Percentiles rank a stretch among this genome's conserved stretches.
Conservation (phyloP, 2,329 filamentous ascomycete genomes). For the Cucurbitaria berberidis region DNA sequence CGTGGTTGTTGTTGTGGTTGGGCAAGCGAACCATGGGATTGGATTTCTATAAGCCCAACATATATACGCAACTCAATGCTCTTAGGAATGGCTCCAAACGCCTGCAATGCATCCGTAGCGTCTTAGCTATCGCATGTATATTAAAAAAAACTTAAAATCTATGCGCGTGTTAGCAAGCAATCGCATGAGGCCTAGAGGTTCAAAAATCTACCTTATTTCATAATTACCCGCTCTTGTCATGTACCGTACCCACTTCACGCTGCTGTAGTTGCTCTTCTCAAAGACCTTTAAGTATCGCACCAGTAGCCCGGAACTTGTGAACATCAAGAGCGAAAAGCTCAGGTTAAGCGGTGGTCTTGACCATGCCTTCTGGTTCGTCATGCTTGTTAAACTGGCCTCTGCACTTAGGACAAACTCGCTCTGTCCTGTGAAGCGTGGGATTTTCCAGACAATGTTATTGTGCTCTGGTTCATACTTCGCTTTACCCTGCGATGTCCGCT, state of each 20-base stretch:
- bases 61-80: not conserved
- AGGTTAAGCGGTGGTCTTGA: conserved; percentile 89
- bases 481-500: conserved; percentile 93
- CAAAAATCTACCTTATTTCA: conserved; percentile 75
- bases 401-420: conserved; percentile 94
- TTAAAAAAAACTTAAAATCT: conserved; percentile 16
- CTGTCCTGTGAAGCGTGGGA: conserved; percentile 96
- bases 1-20: too few relatives aligned
- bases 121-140: conserved; percentile 1
- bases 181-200: not conserved
- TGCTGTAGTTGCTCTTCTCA: conserved; percentile 98
- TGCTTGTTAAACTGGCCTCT: conserved; percentile 89
- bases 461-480: conserved; percentile 98
- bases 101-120: conserved; percentile 30
- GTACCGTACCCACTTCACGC: conserved; percentile 98
- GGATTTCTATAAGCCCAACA: not conserved
- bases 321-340: conserved; percentile 95
- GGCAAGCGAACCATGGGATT: not conserved
- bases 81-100: conserved; percentile 13
- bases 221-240: conserved; percentile 99
- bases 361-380: conserved; percentile 99
- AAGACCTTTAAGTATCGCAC: conserved; percentile 98
- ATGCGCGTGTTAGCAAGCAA: not conserved
- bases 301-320: conserved; percentile 89
- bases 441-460: conserved; percentile 99